Base-by-base conservation (phyloP, 371 early-diverging fungal species). In the Rhizopus microsporus region DNA sequence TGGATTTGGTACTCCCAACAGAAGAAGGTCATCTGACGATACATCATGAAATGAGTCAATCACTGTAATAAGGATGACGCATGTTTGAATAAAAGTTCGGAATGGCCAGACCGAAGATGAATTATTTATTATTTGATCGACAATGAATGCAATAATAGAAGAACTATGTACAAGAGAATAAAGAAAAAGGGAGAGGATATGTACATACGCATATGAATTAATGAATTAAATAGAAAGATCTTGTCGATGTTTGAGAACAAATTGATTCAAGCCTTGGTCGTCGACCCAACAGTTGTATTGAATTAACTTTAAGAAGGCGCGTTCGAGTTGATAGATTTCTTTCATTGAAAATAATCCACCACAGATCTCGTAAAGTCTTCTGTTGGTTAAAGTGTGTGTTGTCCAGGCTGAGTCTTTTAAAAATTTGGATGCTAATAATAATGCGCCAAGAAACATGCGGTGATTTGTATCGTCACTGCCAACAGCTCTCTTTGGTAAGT, bases 361-460 rank as follows among this genome's bases (percentile, higher is more conserved):
- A 48, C 75, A 74, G 42, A 71, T 55, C 10, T 68, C 63, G 45
- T 59, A 63, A 7, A 74, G 56, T 13, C 58, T 62, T 40, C 64
- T 58, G 42, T 70, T 70, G 17, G 63, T 74, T n/a, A 74, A 40
- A 3, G 67, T 57, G 3, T 17, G 23, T n/a, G 56, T 83, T 16
- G 87, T 81, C 72, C 85, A 88, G 35, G 83, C 75, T 51, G 80
- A 75, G 60, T 89, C 91, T 58, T 79, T 80, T 54, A 88, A 74
- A 55, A 88, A 87, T 63, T 91, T 91, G 48, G 86, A 86, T 5
- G 90, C 91, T 33, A 85, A 58, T 33, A 92, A 75, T 4, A 92
- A 61, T 0, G 91, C 83, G 9, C 86, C 91, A n/a, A 91, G 71
- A 75, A 90, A 88, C 81, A 91, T 84, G 39, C 92, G 87, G 46